Base-by-base conservation (phyloP, 1,284 basidiomycete genomes). In the Tilletia caries region DNA sequence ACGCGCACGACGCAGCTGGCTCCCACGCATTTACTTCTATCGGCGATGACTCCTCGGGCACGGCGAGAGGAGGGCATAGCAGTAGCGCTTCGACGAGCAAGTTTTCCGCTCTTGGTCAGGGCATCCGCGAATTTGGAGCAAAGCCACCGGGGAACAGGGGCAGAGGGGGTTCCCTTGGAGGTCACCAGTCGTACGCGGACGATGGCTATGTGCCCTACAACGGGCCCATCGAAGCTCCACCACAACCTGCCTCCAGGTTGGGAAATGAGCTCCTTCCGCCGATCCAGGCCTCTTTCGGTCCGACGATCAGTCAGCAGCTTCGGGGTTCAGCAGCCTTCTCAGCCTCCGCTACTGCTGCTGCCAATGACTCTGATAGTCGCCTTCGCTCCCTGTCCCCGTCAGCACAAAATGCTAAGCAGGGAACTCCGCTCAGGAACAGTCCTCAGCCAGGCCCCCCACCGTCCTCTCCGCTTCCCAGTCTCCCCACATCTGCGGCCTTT, bases 181-280 rank as follows among this genome's bases (percentile, higher is more conserved):
- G 27, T 34, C 12, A 33, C 20, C 58, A 29, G 29, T 33, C 10
- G 29, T 33, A 2, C 10, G 58, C 32, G 20, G 58, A 62, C n/a
- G 58, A 62, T 34, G 32, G 58, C 6, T 62, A 62, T 34, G 58
- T 62, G 13, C 32, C 58, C 3, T 62, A 62, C 58, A 62, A 62
- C 58, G 58, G 58, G 20, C 58, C 58, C 32, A 18, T 62, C 33
- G 58, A 62, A 33, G 15, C 32, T 13, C 58, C 58, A 8, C 58
- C 58, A 3, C 5, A 27, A 5, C 1, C 20, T 13, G 32, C 58
- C 12, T n/a, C 20, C 32, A 62, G 20, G 18, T 20, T 33, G 18
- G 33, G 58, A 33, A 15, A 13, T 13, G 58, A 33, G 3, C 29
- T 62, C 27, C 32, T 62, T 27, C 58, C 58, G 10, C 58, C 58